A percentile compares a stretch with the other conserved stretches of the same genome.
Conservation (phyloP, 495 filamentous ascomycete genomes). For the Xylaria castorea region DNA sequence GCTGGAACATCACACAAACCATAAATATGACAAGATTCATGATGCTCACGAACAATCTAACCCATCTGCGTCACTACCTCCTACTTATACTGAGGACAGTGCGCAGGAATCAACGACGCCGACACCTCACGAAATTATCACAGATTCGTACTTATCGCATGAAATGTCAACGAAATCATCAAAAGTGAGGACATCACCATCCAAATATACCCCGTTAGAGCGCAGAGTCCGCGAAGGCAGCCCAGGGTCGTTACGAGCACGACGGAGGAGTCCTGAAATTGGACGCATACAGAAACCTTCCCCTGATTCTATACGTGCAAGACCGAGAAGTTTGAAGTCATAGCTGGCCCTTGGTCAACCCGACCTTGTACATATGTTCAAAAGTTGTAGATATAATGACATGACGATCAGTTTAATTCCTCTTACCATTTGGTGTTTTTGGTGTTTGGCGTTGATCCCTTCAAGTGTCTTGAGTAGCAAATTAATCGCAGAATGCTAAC, state of each 20-base stretch:
- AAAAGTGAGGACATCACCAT: slow-evolving; percentile 34
- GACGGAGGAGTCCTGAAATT: slow-evolving; percentile 47
- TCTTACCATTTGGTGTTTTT: slow-evolving; percentile 1
- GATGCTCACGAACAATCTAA: slow-evolving; percentile 28
- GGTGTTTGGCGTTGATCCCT: not conserved
- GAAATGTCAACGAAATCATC: slow-evolving; percentile 16
- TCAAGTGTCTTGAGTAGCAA: not conserved
- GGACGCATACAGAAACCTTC: slow-evolving; percentile 50
- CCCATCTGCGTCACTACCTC: slow-evolving; percentile 13
- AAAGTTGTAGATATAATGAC: slow-evolving; percentile 39
- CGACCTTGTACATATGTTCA: slow-evolving; percentile 40
- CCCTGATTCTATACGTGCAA: slow-evolving; percentile 43
- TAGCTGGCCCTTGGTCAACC: slow-evolving; percentile 22
- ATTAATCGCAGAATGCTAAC: slow-evolving; percentile 4
- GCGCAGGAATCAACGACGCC: slow-evolving; percentile 45
- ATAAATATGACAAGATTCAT: slow-evolving; percentile 21
- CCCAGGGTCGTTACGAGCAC: slow-evolving; percentile 40
- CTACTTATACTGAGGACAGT: slow-evolving; percentile 22
- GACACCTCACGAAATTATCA: slow-evolving; percentile 45
- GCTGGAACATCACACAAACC: slow-evolving; percentile 30
- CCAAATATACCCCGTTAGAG: slow-evolving; percentile 33
- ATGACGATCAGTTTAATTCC: slow-evolving; percentile 27
- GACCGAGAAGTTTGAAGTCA: slow-evolving; percentile 43
- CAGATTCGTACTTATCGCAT: slow-evolving; percentile 40
- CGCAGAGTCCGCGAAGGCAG: slow-evolving; percentile 33